Base-by-base conservation (phyloP, 768 basidiomycete genomes). In the Boletus rufocinnamomeus region DNA sequence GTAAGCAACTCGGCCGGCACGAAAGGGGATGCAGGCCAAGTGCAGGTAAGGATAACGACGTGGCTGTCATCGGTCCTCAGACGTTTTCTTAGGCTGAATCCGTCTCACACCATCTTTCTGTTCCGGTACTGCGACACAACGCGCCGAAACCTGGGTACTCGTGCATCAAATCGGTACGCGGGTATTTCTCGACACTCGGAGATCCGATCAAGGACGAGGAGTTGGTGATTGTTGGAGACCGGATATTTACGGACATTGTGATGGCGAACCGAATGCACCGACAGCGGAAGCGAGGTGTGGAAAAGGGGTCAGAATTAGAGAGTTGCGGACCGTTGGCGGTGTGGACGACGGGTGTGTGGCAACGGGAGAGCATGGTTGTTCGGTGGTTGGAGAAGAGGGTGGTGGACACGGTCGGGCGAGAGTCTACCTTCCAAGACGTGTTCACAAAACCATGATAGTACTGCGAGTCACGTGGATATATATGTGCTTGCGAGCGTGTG, bases 1-100 rank as follows among this genome's bases (percentile, higher is more conserved):
- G 95, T 98, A 35, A 93, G 91, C 72, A 99, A 99, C 70, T 95
- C 95, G 21, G 93, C 93, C 0, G 95, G 96, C 2, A 90, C 92
- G 27, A 81, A 77, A 56, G 80, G 86, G 56, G 92, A 93, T 62
- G 77, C 87, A 0, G 89, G 87, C 21, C 85, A 85, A 16, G 82
- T 98, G 46, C 91, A 95, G 74, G 95, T 93, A 62, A 64, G 82
- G 78, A 50, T 28, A 3, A 4, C 0, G 7, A 3, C 2, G 21
- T 32, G 7, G 6, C n/a, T n/a, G n/a, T n/a, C 19, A 4, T 30
- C 6, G 2, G 19, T 21, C n/a, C 5, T 51, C 34, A 51, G 34
- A 55, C 14, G 19, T 17, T 17, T 40, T n/a, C 32, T 4, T 73
- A 97, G 94, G 88, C 93, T 5, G 94, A 97, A 77, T 87, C 90